Percentiles rank a stretch among this genome's conserved stretches.
phyloP scores from a whole-genome alignment of 768 basidiomycete genomes.

The Hericium rajendrae region DNA sequence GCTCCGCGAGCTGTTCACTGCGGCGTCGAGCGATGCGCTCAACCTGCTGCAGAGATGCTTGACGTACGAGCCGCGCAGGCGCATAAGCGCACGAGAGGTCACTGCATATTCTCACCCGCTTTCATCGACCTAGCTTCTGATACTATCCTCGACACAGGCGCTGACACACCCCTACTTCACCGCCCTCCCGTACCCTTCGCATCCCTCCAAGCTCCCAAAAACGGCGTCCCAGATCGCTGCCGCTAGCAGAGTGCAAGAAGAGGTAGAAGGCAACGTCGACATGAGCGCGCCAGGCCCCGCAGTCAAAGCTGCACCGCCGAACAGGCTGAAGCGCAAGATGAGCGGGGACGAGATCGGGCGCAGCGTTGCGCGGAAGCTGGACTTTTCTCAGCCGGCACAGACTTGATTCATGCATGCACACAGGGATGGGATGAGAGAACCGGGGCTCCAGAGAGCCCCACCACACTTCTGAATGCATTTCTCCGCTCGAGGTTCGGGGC shows the following conservation, averaged over 20 bases:
- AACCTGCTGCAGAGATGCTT: slow-evolving; percentile 76
- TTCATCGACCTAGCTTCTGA: too few relatives aligned
- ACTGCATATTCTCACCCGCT: too few relatives aligned
- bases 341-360: slow-evolving; percentile 39
- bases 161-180: slow-evolving; percentile 84
- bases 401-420: background rate
- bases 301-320: slow-evolving; percentile 40
- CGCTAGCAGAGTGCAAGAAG: slow-evolving; percentile 54
- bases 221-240: slow-evolving; percentile 31
- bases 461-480: too few relatives aligned
- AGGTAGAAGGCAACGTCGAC: slow-evolving; percentile 68
- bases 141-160: slow-evolving; percentile 38
- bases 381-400: slow-evolving; percentile 33
- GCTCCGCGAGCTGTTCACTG: slow-evolving; percentile 82
- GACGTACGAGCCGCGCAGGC: slow-evolving; percentile 74
- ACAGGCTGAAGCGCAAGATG: slow-evolving; percentile 63
- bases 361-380: slow-evolving; percentile 60
- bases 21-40: slow-evolving; percentile 77
- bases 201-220: slow-evolving; percentile 86
- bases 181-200: slow-evolving; percentile 77
- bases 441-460: too few relatives aligned
- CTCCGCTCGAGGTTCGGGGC: too few relatives aligned
- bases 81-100: slow-evolving; percentile 75
- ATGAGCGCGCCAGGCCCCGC: slow-evolving; percentile 38
- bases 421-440: background rate